These are phyloP conservation scores for Globisporangium camurandrum DNA, from an alignment of 352 stramenopile genomes.

Conservation along the genomic window DNA sequence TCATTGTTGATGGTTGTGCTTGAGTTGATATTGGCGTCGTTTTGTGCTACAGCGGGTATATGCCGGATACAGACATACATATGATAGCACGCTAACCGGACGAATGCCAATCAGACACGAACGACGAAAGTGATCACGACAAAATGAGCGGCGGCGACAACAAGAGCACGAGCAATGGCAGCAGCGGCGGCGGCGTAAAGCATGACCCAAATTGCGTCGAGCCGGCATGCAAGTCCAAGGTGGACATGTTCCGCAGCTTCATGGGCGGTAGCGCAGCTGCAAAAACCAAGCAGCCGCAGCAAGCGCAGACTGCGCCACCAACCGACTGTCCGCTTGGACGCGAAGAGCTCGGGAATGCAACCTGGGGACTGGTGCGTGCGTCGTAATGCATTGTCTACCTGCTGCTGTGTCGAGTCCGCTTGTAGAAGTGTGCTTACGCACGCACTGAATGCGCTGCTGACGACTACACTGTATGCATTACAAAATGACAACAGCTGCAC, in stretches of 20 bases:
- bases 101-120: background rate
- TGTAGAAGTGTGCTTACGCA: too few species aligned
- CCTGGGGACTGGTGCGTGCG: constrained; percentile 75
- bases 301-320: constrained; percentile 10
- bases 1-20: constrained; percentile 1
- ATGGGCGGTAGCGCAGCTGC: constrained; percentile 31
- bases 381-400: background rate
- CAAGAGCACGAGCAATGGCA: background rate
- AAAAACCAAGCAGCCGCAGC: constrained; percentile 6
- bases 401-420: constrained; percentile 5
- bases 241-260: constrained; percentile 76
- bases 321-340: constrained; percentile 78
- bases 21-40: background rate
- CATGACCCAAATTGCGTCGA: constrained; percentile 82
- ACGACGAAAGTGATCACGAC: background rate
- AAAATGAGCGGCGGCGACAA: too few species aligned
- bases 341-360: constrained; percentile 81
- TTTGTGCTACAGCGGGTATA: constrained; percentile 1
- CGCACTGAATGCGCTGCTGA: too few species aligned
- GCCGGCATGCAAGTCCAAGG: constrained; percentile 80
- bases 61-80: too few species aligned
- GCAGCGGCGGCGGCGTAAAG: constrained; percentile 29
- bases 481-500: constrained; percentile 81
- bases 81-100: too few species aligned
- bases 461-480: too few species aligned